Percentiles rank a stretch among this genome's conserved stretches.
These are phyloP conservation scores for Acacia concinna DNA, from an alignment of 331 rosid species.

Conservation along the genomic window DNA sequence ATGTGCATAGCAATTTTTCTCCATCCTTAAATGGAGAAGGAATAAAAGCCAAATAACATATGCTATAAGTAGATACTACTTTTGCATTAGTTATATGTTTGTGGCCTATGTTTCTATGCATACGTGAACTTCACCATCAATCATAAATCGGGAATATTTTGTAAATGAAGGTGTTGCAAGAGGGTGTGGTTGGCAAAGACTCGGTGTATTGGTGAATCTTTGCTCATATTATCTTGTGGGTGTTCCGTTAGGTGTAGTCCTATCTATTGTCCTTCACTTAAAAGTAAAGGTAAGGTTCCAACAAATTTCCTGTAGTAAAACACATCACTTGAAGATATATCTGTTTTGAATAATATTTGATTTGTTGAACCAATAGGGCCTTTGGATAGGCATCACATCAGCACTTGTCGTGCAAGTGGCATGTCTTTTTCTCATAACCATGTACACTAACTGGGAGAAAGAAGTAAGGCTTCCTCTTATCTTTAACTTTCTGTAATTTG, in stretches of 20 bases:
- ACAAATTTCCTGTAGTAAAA: neutral
- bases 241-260: conserved; percentile 52
- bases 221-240: conserved; percentile 72
- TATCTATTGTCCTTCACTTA: conserved; percentile 62
- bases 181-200: conserved; percentile 66
- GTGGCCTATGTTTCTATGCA: no score
- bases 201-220: conserved; percentile 74
- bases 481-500: neutral
- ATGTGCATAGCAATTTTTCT: neutral
- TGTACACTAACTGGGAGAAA: conserved; percentile 61
- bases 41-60: neutral
- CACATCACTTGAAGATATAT: neutral
- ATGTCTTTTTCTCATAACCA: conserved; percentile 45
- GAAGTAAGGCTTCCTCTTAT: conserved; percentile 40
- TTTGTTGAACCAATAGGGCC: conserved; percentile 43
- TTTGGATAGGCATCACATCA: conserved; percentile 59
- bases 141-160: neutral
- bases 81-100: neutral
- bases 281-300: conserved; percentile 50
- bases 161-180: neutral
- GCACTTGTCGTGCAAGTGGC: conserved; percentile 56
- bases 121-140: neutral
- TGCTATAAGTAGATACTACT: neutral
- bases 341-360: neutral
- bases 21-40: neutral